Base-by-base conservation (phyloP, 768 basidiomycete genomes). In the Sutorius australiensis region DNA sequence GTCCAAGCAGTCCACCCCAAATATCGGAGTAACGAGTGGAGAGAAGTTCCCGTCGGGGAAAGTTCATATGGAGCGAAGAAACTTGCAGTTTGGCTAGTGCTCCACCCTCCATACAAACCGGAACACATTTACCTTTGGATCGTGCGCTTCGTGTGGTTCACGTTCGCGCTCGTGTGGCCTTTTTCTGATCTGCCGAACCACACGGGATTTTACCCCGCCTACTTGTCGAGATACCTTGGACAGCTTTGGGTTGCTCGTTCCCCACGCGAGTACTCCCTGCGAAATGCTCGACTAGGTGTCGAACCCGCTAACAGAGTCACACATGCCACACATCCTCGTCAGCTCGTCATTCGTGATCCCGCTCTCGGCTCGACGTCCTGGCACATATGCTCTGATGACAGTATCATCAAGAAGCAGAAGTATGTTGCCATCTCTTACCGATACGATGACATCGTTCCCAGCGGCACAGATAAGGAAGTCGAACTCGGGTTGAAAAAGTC, bases 161-260 rank as follows among this genome's bases (percentile, higher is more conserved):
- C 50, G 0, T 6, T 64, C 14, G 44, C 52, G 6, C 48, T 66
- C 12, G 16, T 56, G 14, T 64, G 58, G 50, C 55, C 66, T 17
- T 6, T 34, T 7, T 46, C 45, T 19, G 11, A n/a, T 21, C 5
- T 2, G 2, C 55, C 64, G 2, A 38, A 0, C 1, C 8, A 55
- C 37, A 61, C 52, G 0, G 49, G 42, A 14, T 11, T 38, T 19
- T 66, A 64, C 38, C 50, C 49, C 2, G 12, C 59, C 24, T 66
- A 66, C 36, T 41, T 62, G 42, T 53, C 61, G 19, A 57, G 32
- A 44, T 64, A 59, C 33, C 34, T 51, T 13, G 56, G 64, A 2
- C 64, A 67, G 2, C 58, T 68, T 16, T 68, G 64, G 67, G 38
- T 21, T 24, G 30, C 65, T 50, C 56, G 59, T 42, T 61, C 61